Base-by-base conservation (phyloP, 768 basidiomycete species). In the Pleurotus djamor region DNA sequence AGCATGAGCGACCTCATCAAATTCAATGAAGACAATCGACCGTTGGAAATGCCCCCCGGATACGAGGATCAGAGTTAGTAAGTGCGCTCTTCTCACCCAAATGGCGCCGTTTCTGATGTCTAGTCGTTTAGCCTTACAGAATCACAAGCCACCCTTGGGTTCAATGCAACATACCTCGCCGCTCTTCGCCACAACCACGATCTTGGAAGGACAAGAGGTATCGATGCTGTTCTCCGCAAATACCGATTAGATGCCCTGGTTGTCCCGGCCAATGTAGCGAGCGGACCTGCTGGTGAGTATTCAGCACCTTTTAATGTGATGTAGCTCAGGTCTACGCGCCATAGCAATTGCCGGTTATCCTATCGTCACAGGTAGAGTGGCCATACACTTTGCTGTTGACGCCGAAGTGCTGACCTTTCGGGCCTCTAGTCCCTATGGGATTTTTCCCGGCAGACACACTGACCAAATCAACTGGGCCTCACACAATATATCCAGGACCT, bases 291-390 rank as follows among this genome's bases (percentile, higher is more conserved):
- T 61, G 14, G 64, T 71, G 52, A 58, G 57, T 14, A 51, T 4
- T 28, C 13, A 16, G 28, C 7, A 28, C 32, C n/a, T 54, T 34
- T n/a, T 56, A 32, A 56, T 28, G 14, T 44, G 21, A 28, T 28
- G 21, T 28, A 28, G 21, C 21, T 28, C 21, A 28, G 21, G 21
- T 28, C 21, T 28, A 32, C 28, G 7, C 5, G 59, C 64, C 4
- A 65, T 70, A 71, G 87, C 85, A 3, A 80, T 87, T 58, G 83
- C 84, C 4, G 87, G 86, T 6, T 88, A 87, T 63, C 87, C 87
- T 1, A 83, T 87, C 56, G 74, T 87, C 38, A 86, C 87, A 21
- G 85, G 86, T 83, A 47, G 64, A 73, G 63, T 5, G 14, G 13
- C 10, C 45, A n/a, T 41, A 33, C 34, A 37, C 45, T 35, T 44